Conservation (phyloP, 441 rosid species). For the Capsella rubella region DNA sequence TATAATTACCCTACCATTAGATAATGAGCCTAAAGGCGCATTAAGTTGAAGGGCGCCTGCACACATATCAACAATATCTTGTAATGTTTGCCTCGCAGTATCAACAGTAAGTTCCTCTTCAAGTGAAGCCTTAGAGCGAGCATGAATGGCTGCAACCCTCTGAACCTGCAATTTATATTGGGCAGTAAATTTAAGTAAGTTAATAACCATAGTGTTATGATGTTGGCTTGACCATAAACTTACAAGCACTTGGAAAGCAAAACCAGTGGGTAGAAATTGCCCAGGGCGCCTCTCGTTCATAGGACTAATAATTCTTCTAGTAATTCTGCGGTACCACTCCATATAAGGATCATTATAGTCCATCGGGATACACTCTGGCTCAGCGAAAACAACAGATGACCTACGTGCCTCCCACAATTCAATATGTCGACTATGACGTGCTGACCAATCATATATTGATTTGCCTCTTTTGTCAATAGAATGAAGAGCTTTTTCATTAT, state of each 20-base stretch:
- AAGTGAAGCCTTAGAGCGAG: slow-evolving; percentile 47
- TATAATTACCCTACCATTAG: slow-evolving; percentile 38
- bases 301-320: slow-evolving; percentile 49
- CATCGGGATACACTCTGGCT: slow-evolving; percentile 44
- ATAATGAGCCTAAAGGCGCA: slow-evolving; percentile 47
- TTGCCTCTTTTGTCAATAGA: slow-evolving; percentile 50
- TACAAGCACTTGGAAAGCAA: slow-evolving; percentile 51
- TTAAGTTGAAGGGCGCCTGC: slow-evolving; percentile 50
- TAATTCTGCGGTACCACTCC: slow-evolving; percentile 50
- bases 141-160: slow-evolving; percentile 48
- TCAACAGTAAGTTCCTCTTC: slow-evolving; percentile 46
- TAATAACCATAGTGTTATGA: not conserved
- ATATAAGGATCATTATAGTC: slow-evolving; percentile 50
- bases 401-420: slow-evolving; percentile 46
- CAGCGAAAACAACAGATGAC: slow-evolving; percentile 40
- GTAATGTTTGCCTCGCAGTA: slow-evolving; percentile 45
- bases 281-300: slow-evolving; percentile 52
- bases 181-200: not conserved
- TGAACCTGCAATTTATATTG: slow-evolving; percentile 40
- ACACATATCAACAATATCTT: slow-evolving; percentile 47
- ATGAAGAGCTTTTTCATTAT: slow-evolving; percentile 49
- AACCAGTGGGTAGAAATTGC: slow-evolving; percentile 48
- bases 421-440: slow-evolving; percentile 47
- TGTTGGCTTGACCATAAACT: slow-evolving; percentile 21
- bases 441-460: slow-evolving; percentile 49